A percentile compares a stretch with the other conserved stretches of the same genome.
Conservation (phyloP, 164 flowering plant genomes). For the Dillenia turbinata region DNA sequence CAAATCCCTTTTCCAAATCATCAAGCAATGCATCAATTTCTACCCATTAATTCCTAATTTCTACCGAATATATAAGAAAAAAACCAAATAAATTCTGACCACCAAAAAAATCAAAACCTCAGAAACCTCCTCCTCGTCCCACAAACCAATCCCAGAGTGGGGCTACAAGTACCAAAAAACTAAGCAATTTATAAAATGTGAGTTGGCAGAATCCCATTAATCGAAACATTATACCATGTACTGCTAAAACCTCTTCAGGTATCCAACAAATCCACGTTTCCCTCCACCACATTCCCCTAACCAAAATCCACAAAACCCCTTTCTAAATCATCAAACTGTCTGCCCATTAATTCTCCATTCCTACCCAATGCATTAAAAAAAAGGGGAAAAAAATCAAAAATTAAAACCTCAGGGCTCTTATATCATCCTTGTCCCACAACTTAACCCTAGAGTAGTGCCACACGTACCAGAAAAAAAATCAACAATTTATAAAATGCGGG, state of each 20-base stretch:
- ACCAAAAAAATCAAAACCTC: conserved; percentile 36
- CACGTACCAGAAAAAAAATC: too few species aligned
- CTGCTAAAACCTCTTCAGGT: conserved; percentile 41
- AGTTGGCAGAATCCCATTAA: too few species aligned
- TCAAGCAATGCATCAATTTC: conserved; percentile 33
- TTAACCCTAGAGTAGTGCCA: too few species aligned
- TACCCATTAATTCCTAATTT: conserved; percentile 3
- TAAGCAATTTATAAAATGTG: too few species aligned
- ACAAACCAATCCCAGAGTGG: too few species aligned
- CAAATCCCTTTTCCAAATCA: conserved; percentile 47
- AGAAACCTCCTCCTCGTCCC: conserved; percentile 5
- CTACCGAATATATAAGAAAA: conserved; percentile 47
- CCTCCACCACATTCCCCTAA: conserved; percentile 31
- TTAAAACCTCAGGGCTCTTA: conserved; percentile 11
- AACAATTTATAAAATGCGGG: too few species aligned
- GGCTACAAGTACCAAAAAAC: too few species aligned
- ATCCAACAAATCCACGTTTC: conserved; percentile 48
- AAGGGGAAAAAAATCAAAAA: too few species aligned
- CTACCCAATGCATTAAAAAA: too few species aligned
- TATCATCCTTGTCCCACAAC: too few species aligned
- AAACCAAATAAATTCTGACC: conserved; percentile 55
- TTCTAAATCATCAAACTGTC: conserved; percentile 44
- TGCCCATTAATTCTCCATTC: too few species aligned
- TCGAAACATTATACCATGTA: too few species aligned
- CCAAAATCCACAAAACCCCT: conserved; percentile 38